phyloP scores from a whole-genome alignment of 148 eudicot species.

The Fagopyrum tataricum region DNA sequence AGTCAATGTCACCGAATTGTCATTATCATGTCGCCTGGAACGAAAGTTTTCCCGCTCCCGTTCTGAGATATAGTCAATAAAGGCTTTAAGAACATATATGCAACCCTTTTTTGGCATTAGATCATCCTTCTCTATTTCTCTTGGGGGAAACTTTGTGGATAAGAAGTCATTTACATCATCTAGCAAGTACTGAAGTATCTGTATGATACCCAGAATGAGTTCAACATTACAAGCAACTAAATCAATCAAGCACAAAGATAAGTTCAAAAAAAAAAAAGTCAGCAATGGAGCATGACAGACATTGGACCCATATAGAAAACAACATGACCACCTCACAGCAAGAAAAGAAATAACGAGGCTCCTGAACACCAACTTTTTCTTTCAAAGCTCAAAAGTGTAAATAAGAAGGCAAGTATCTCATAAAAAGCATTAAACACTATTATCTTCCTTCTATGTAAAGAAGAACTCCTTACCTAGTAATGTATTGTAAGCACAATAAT shows the following conservation, averaged over 20 bases:
- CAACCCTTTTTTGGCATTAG: constrained; percentile 49
- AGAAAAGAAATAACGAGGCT: neutral
- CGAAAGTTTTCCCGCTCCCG: constrained; percentile 82
- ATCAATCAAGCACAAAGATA: neutral
- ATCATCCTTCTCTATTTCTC: constrained; percentile 21
- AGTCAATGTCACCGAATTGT: constrained; percentile 75
- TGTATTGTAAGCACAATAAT: neutral
- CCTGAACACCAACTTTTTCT: constrained; percentile 2
- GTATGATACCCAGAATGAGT: constrained; percentile 6
- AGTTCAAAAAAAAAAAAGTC: neutral
- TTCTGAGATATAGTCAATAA: constrained; percentile 66
- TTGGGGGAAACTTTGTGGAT: constrained; percentile 36
- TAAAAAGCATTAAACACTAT: neutral
- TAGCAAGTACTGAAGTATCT: constrained; percentile 79
- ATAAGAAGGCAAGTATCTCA: neutral
- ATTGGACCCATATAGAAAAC: neutral
- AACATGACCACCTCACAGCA: neutral
- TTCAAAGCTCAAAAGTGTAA: neutral
- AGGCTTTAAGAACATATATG: constrained; percentile 44
- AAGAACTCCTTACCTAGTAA: neutral
- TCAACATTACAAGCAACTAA: neutral
- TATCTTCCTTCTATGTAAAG: neutral
- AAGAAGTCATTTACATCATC: constrained; percentile 79
- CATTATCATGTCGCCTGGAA: constrained; percentile 65
- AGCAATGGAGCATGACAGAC: neutral